Percentiles rank a stretch among this genome's conserved stretches.
Conservation (phyloP, 768 basidiomycete species). For the Tricholoma hemisulphureum region DNA sequence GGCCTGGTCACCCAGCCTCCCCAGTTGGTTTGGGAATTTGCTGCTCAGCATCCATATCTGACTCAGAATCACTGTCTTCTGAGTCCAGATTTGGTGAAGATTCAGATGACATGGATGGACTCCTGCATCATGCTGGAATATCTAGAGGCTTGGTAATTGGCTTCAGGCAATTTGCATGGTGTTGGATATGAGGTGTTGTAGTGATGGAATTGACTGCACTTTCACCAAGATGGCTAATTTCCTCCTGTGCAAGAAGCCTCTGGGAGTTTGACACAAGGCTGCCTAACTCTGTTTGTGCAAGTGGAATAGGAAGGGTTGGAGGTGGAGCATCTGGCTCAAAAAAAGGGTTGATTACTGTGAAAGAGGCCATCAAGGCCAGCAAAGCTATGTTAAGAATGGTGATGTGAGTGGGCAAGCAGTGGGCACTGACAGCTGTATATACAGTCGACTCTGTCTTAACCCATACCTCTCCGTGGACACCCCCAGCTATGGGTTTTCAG, state of each 20-base stretch:
- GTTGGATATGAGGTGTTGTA: too few relatives aligned
- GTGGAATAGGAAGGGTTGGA: conserved; percentile 10
- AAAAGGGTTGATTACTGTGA: conserved; percentile 8
- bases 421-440: background rate
- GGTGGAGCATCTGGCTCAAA: conserved; percentile 17
- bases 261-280: background rate
- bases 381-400: background rate
- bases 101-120: background rate
- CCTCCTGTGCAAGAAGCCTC: background rate
- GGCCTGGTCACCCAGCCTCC: conserved; percentile 19
- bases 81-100: background rate
- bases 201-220: background rate
- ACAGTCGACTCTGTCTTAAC: too few relatives aligned
- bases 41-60: conserved; percentile 1
- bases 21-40: conserved; percentile 25
- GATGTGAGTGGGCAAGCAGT: background rate
- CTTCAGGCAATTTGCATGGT: too few relatives aligned
- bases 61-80: conserved; percentile 2
- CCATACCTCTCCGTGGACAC: too few relatives aligned
- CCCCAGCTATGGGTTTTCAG: too few relatives aligned
- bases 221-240: background rate
- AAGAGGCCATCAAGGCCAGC: conserved; percentile 2
- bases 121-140: background rate
- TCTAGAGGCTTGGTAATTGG: too few relatives aligned
- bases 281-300: conserved; percentile 14